Base-by-base conservation (phyloP, 768 basidiomycete species). In the Leccinum fibrillosum region DNA sequence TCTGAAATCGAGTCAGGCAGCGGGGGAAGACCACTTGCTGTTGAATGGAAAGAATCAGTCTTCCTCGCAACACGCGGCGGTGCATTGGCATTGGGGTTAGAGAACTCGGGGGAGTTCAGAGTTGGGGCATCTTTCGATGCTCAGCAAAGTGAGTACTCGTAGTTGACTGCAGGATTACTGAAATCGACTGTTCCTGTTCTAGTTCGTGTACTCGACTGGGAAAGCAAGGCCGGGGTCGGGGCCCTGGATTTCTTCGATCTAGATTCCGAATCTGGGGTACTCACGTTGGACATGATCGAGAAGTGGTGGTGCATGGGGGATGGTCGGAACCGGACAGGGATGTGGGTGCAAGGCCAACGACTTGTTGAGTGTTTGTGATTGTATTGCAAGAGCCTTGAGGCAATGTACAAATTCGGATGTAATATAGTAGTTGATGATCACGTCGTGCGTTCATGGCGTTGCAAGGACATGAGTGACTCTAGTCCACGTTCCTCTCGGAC, bases 231-330 rank as follows among this genome's bases (percentile, higher is more conserved):
- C 1, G 89, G 88, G 3, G 70, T 84, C 3, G 92, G 90, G 0
- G 74, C 78, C 3, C 77, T 94, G 8, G 90, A 93, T 66, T 86
- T 91, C 64, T 86, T 92, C 63, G 85, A 83, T 53, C 60, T 64
- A 50, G 54, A 62, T 54, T 6, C 54, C 32, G 35, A 54, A 59
- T 11, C 17, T n/a, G 37, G 52, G 56, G 54, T 51, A 30, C 54
- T 80, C 54, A 73, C 72, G 7, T 66, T 76, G 45, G 88, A 87
- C 52, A 75, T 83, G 73, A 62, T 94, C 23, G 94, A 95, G 72
- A 91, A 88, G 67, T 94, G 94, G 94, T 95, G 92, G 91, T 90
- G 90, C 64, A 68, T 89, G 44, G 93, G 93, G 0, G 86, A 90
- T 66, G 66, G 66, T 5, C 78, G 80, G 52, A 94, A 94, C 72